Evolutionary conservation across 2,329 filamentous ascomycete species (phyloP).

Genomic region (Xylaria sp.): DNA sequence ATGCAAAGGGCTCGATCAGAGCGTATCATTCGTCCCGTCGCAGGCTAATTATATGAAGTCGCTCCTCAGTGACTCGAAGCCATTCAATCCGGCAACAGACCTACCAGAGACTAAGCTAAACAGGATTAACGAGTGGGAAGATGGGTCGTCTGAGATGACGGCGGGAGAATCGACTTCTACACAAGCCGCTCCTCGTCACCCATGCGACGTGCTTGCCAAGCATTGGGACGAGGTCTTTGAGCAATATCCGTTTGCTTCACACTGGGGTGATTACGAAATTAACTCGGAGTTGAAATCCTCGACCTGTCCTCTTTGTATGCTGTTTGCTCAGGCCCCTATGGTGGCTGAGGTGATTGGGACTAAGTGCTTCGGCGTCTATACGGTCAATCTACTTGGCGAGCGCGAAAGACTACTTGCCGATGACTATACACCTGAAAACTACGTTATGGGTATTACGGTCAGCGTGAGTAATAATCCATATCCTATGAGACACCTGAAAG

Average conservation of each 20-base stretch:
- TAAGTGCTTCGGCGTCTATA: constrained; percentile 7
- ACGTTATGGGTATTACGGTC: constrained; percentile 14
- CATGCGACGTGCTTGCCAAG: constrained; percentile 21
- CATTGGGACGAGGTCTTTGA: constrained; percentile 27
- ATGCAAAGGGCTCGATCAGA: constrained; percentile 7
- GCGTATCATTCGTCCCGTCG: constrained; percentile 6
- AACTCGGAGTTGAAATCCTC: background rate
- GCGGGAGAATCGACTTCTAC: background rate
- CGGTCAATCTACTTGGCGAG: constrained; percentile 24
- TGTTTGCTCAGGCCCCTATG: constrained; percentile 12
- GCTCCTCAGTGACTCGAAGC: background rate
- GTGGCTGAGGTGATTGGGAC: background rate
- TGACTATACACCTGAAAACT: constrained; percentile 7
- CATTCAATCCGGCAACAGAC: constrained; percentile 19
- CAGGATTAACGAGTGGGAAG: constrained; percentile 5
- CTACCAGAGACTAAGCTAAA: constrained; percentile 15
- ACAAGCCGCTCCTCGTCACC: constrained; percentile 8
- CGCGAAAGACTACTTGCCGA: constrained; percentile 16
- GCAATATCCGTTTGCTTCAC: constrained; percentile 20
- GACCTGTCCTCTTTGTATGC: constrained; percentile 10
- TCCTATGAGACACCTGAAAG: constrained; percentile 10
- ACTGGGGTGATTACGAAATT: constrained; percentile 3
- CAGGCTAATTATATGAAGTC: background rate
- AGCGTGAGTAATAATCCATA: background rate
- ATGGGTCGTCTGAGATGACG: background rate